A percentile compares a stretch with the other conserved stretches of the same genome.
Evolutionary conservation across 176 grass and related monocot genomes (phyloP).

Genomic region (Puya raimondii): DNA sequence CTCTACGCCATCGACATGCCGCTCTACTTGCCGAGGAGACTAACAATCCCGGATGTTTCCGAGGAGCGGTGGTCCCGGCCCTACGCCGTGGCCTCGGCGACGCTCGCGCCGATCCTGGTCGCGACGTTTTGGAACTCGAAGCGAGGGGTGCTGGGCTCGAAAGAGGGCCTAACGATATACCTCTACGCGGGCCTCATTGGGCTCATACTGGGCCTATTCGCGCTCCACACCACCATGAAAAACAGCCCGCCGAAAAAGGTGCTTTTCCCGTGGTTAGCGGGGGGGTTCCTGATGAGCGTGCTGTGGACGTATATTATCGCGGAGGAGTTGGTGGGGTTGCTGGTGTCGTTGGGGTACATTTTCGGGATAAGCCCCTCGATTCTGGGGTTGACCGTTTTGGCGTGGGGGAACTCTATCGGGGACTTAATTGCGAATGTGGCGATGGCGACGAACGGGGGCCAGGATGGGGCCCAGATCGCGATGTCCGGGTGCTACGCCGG

Average conservation of each 20-base stretch:
- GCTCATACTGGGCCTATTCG: slow-evolving; percentile 11
- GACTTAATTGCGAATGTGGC: slow-evolving; percentile 71
- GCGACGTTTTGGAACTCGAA: slow-evolving; percentile 38
- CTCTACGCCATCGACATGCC: slow-evolving; percentile 37
- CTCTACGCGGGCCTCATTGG: slow-evolving; percentile 20
- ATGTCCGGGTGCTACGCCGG: slow-evolving; percentile 73
- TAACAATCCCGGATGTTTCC: slow-evolving; percentile 80
- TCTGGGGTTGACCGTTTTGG: slow-evolving; percentile 70
- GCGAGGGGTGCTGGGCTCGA: slow-evolving; percentile 7
- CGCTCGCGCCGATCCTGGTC: slow-evolving; percentile 48
- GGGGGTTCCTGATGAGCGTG: slow-evolving; percentile 81
- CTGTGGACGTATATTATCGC: slow-evolving; percentile 76
- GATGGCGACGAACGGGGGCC: slow-evolving; percentile 48
- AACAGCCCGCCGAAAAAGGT: slow-evolving; percentile 12
- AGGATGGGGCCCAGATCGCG: slow-evolving; percentile 63
- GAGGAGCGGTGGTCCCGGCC: slow-evolving; percentile 39
- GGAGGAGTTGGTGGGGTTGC: slow-evolving; percentile 60
- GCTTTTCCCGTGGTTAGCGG: slow-evolving; percentile 51
- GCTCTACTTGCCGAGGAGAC: slow-evolving; percentile 63
- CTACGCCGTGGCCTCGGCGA: slow-evolving; percentile 40
- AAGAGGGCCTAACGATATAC: slow-evolving; percentile 9
- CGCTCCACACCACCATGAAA: slow-evolving; percentile 23
- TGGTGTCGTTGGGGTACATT: slow-evolving; percentile 63
- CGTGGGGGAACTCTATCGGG: slow-evolving; percentile 86
- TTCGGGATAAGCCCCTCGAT: slow-evolving; percentile 50